Conservation (phyloP, 225 moss, liverwort and hornwort species). For the Pseudoscleropodium purum region DNA sequence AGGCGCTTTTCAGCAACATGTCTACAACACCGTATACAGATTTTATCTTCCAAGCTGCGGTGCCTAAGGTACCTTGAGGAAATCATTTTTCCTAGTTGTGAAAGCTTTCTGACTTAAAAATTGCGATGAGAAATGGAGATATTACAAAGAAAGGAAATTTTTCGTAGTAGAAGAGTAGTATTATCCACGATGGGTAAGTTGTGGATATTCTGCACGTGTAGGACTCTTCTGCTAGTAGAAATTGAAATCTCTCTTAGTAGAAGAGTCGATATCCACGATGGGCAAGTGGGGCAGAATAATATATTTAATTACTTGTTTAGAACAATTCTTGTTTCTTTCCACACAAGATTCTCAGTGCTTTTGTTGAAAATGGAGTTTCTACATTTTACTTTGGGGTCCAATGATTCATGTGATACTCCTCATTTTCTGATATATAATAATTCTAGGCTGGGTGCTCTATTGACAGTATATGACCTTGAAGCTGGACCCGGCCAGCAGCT, state of each 20-base stretch:
- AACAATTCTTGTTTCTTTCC: background rate
- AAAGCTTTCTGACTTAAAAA: background rate
- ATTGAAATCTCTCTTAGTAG: background rate
- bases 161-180: background rate
- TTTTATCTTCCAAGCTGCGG: conserved; percentile 85
- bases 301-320: background rate
- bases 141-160: background rate
- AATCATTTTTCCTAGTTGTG: background rate
- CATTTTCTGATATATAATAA: background rate
- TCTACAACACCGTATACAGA: conserved; percentile 63
- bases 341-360: background rate
- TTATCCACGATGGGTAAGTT: background rate
- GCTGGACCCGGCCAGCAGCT: conserved; percentile 77
- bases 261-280: background rate
- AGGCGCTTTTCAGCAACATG: conserved; percentile 61
- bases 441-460: background rate
- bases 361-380: background rate
- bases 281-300: background rate
- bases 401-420: background rate
- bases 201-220: background rate
- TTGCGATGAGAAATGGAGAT: background rate
- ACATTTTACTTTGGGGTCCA: background rate
- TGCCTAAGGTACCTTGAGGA: conserved; percentile 63
- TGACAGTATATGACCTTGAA: conserved; percentile 75
- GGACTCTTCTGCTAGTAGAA: background rate